phyloP scores from a whole-genome alignment of 768 basidiomycete species.

The Mycena kentingensis region DNA sequence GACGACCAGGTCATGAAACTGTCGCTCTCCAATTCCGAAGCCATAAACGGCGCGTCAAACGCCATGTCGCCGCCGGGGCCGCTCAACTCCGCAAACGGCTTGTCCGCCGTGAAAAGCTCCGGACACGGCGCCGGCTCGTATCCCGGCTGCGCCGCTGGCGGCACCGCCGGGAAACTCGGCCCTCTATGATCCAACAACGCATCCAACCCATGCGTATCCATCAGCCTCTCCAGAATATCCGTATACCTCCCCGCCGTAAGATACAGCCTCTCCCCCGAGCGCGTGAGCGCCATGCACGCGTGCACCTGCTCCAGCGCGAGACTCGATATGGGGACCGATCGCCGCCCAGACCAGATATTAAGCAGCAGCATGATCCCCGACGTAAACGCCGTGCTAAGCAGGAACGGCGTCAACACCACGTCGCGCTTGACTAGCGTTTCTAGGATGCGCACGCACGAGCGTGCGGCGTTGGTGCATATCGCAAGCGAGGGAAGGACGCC shows the following conservation, averaged over 20 bases:
- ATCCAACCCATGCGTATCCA: slow-evolving; percentile 6
- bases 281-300: slow-evolving; percentile 38
- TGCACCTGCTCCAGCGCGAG: slow-evolving; percentile 43
- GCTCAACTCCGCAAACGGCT: neutral
- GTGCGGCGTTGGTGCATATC: slow-evolving; percentile 72
- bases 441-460: slow-evolving; percentile 61
- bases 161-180: neutral
- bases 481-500: slow-evolving; percentile 55
- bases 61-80: neutral
- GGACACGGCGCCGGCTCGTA: neutral
- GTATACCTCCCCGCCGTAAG: slow-evolving; percentile 13
- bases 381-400: slow-evolving; percentile 22
- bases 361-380: slow-evolving; percentile 48
- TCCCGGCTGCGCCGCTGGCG: slow-evolving; percentile 9
- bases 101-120: neutral
- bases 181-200: neutral
- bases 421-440: slow-evolving; percentile 38
- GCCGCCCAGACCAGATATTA: slow-evolving; percentile 48
- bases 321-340: slow-evolving; percentile 33
- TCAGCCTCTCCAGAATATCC: slow-evolving; percentile 11
- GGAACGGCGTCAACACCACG: slow-evolving; percentile 4
- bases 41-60: neutral
- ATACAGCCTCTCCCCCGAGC: slow-evolving; percentile 2
- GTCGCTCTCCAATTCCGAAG: neutral
- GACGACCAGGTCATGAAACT: slow-evolving; percentile 11